Evolutionary conservation across 805 yeast species (phyloP), one percentile per base, ranked within the genome.

Genomic region (Metschnikowia amazonensis): DNA sequence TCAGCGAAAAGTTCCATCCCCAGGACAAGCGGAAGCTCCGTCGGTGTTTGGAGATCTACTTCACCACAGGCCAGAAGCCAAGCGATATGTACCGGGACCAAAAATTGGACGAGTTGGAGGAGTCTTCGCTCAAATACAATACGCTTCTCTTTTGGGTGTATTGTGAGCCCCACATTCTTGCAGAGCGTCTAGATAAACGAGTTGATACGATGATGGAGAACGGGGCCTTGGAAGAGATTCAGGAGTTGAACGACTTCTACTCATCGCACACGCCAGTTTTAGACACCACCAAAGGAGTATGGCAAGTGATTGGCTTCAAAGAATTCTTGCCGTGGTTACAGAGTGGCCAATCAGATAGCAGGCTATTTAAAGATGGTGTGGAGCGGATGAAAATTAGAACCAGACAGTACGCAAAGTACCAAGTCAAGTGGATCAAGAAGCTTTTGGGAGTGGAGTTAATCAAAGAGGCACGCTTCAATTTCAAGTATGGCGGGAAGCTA

Each of bases 221-320:
- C 0, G 96, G 96, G 0, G 92, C 87, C 0, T 49, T 80, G 37
- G 71, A 72, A 1, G 99, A 94, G 63, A 77, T 94, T 13, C 58
- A 74, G 7, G 77, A 80, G 45, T 60, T 92, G 57, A 80, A 79
- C 59, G 58, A 64, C 0, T 68, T 66, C 23, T 84, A 76, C 38
- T 53, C 66, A 4, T 38, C 44, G 0, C 62, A 62, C 9, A 35
- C 45, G 6, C 64, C 62, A 0, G 60, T 57, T 18, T 80, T 84
- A 8, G 81, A 75, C 47, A 66, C 79, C 46, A 84, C 85, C 44
- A 70, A 76, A 47, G 98, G 98, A 2, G 76, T 92, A 0, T 89
- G 89, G 89, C 98, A 94, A 66, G 96, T 87, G 1, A 87, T 92
- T 57, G 98, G 98, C 1, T 94, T 87, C 65, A 87, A 88, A 60